phyloP scores from a whole-genome alignment of 169 alveolate genomes.

The Eimeria sp. region DNA sequence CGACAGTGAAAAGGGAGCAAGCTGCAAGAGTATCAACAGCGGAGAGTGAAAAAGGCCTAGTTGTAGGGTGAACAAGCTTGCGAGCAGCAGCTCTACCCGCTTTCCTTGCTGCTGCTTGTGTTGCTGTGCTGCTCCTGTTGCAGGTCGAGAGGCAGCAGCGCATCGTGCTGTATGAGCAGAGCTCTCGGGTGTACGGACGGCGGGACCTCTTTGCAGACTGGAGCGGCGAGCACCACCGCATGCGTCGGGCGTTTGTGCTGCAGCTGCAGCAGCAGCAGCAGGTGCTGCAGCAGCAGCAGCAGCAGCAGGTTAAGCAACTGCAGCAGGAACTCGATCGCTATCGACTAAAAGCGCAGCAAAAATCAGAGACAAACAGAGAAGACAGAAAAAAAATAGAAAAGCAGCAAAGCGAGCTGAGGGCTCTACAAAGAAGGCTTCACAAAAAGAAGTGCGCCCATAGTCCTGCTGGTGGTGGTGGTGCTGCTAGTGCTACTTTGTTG shows the following conservation, averaged over 20 bases:
- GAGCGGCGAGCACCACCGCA: constrained; percentile 79
- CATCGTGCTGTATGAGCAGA: constrained; percentile 43
- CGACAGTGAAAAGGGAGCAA: too few relatives aligned
- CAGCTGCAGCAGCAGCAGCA: constrained; percentile 83
- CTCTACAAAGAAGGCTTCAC: constrained; percentile 18
- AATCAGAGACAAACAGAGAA: not conserved
- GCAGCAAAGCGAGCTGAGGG: constrained; percentile 61
- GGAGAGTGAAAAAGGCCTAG: not conserved
- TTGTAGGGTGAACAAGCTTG: not conserved
- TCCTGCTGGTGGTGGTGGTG: constrained; percentile 37
- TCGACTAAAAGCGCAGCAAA: constrained; percentile 6
- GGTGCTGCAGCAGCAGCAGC: constrained; percentile 68
- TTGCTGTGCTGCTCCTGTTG: constrained; percentile 38
- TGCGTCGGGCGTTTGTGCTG: constrained; percentile 70
- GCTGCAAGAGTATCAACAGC: not conserved
- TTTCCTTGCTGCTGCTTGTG: not conserved
- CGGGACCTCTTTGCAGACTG: constrained; percentile 65
- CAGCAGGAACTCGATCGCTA: constrained; percentile 29
- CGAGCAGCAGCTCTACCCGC: not conserved
- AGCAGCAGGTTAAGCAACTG: constrained; percentile 64
- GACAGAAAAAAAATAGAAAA: not conserved
- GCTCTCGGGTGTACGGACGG: constrained; percentile 43
- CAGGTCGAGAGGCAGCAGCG: constrained; percentile 68
- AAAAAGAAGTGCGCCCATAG: constrained; percentile 1
- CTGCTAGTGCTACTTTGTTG: not conserved